Conservation (phyloP, 2,329 filamentous ascomycete species). For the Orbilia javanica region DNA sequence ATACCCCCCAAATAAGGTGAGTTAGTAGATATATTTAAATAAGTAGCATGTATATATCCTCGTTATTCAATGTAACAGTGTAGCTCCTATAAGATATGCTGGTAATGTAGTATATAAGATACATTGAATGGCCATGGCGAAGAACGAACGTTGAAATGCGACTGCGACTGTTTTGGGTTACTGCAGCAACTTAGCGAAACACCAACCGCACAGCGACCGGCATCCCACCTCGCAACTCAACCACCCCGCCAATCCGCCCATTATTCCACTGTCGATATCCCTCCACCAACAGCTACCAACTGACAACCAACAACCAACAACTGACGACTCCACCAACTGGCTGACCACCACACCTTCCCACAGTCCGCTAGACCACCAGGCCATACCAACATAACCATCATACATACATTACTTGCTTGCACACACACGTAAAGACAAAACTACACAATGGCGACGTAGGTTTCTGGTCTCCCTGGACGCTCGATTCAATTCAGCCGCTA, state of each 20-base stretch:
- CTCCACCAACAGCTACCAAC: slow-evolving; percentile 5
- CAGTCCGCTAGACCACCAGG: no score
- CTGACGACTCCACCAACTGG: no score
- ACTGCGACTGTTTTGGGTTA: background rate
- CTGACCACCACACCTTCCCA: no score
- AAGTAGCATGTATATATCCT: no score
- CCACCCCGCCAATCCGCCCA: background rate
- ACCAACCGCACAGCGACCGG: background rate
- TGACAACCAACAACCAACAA: background rate
- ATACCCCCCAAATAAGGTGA: no score
- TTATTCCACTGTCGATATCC: no score
- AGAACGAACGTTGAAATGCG: background rate
- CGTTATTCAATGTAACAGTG: no score
- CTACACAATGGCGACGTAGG: slow-evolving; percentile 50
- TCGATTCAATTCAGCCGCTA: background rate
- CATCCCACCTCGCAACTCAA: background rate
- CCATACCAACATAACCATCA: background rate
- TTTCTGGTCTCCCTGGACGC: background rate
- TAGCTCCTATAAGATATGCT: no score
- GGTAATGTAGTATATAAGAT: no score
- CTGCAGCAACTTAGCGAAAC: background rate
- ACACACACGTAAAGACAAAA: background rate
- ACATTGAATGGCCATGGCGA: no score
- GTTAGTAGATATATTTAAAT: no score
- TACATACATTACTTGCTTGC: background rate